A percentile compares a stretch with the other conserved stretches of the same genome.
phyloP scores from a whole-genome alignment of 176 grass and related monocot species.

The Juncus inflexus region DNA sequence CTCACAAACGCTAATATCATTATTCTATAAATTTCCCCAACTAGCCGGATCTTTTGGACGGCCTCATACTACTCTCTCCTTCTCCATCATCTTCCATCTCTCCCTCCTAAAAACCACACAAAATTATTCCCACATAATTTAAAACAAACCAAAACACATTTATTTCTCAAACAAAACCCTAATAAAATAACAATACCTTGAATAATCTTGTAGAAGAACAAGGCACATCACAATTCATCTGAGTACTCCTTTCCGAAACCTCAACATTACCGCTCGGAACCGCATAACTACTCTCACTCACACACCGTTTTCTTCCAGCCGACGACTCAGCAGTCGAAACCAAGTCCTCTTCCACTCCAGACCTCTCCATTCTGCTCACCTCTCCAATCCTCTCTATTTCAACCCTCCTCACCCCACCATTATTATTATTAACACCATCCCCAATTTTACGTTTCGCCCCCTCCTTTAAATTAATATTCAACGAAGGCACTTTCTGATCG shows the following conservation, averaged over 20 bases:
- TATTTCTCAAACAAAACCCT: neutral
- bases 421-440: constrained; percentile 27
- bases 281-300: constrained; percentile 31
- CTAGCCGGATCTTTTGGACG: constrained; percentile 53
- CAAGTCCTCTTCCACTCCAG: constrained; percentile 35
- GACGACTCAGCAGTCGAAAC: constrained; percentile 60
- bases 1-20: neutral
- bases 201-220: neutral
- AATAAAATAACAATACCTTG: neutral
- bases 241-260: constrained; percentile 15
- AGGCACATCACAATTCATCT: constrained; percentile 1
- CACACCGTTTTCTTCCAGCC: constrained; percentile 62
- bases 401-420: constrained; percentile 1
- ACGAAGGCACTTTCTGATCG: constrained; percentile 40
- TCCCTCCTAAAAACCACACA: constrained; percentile 18
- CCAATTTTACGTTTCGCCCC: constrained; percentile 18
- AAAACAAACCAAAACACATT: neutral
- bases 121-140: constrained; percentile 1
- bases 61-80: constrained; percentile 52
- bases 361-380: constrained; percentile 2
- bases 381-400: neutral
- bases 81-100: constrained; percentile 56
- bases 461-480: constrained; percentile 21
- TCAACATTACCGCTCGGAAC: constrained; percentile 40
- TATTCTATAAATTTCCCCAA: neutral